These are phyloP conservation scores for Triticum turgidum DNA, from an alignment of 176 grass and related monocot species.

Conservation along the genomic window DNA sequence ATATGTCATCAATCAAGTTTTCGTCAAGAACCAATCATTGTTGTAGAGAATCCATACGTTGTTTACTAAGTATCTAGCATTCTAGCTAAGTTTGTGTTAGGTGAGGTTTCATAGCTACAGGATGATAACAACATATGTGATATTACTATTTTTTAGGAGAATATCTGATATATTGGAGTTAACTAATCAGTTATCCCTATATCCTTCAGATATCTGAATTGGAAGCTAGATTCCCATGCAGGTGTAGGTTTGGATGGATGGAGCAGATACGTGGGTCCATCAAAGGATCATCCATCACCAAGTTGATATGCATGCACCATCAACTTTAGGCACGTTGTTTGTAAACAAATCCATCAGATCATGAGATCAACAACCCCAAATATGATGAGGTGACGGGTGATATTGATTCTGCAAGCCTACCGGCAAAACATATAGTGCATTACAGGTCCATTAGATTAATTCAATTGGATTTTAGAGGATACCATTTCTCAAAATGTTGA, in stretches of 20 bases:
- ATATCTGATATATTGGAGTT: no score
- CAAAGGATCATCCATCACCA: slow-evolving; percentile 8
- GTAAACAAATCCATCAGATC: slow-evolving; percentile 18
- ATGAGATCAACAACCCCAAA: slow-evolving; percentile 33
- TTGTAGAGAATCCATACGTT: neutral
- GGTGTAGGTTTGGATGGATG: slow-evolving; percentile 14
- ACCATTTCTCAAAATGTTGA: neutral
- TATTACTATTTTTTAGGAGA: neutral
- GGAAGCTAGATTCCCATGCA: slow-evolving; percentile 5
- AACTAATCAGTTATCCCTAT: neutral
- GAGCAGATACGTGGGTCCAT: slow-evolving; percentile 19
- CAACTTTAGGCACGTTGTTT: slow-evolving; percentile 20
- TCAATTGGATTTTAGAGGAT: neutral
- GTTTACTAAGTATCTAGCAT: neutral
- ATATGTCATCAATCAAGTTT: neutral
- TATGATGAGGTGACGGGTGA: slow-evolving; percentile 12
- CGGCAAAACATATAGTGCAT: neutral
- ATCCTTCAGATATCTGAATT: neutral
- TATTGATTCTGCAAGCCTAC: neutral
- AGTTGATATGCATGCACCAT: slow-evolving; percentile 19
- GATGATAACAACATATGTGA: neutral
- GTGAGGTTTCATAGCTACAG: neutral
- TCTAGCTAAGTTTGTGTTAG: neutral
- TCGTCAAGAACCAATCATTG: neutral
- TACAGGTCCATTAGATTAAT: neutral